phyloP scores from a whole-genome alignment of 257 asterid genomes.

The Ligustrum vulgare region DNA sequence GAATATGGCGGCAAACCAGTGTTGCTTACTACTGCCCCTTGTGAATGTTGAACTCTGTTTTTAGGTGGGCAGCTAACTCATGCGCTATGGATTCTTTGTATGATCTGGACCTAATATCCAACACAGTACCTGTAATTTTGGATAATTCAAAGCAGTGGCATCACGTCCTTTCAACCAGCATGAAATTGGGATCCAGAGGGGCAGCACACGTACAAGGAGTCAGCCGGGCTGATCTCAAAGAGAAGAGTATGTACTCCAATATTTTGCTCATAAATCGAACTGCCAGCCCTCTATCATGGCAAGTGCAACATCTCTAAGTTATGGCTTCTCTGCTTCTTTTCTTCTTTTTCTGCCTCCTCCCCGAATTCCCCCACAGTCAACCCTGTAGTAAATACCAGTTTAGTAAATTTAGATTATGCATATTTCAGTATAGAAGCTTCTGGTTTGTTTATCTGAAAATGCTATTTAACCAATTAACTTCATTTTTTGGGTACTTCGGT shows the following conservation, averaged over 20 bases:
- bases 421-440: neutral
- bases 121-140: slow-evolving; percentile 75
- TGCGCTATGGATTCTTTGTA: slow-evolving; percentile 82
- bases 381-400: neutral
- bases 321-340: slow-evolving; percentile 9
- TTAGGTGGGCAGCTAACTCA: slow-evolving; percentile 79
- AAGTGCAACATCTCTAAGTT: slow-evolving; percentile 28
- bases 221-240: slow-evolving; percentile 63
- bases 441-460: neutral
- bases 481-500: neutral
- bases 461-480: neutral
- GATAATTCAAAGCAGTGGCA: slow-evolving; percentile 89
- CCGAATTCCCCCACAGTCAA: neutral
- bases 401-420: neutral
- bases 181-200: slow-evolving; percentile 90
- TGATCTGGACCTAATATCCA: slow-evolving; percentile 73
- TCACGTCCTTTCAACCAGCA: slow-evolving; percentile 79
- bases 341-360: slow-evolving; percentile 9
- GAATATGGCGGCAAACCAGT: neutral
- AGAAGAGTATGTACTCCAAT: slow-evolving; percentile 52
- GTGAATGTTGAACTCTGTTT: slow-evolving; percentile 24
- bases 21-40: neutral
- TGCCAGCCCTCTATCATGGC: slow-evolving; percentile 93
- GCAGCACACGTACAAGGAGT: slow-evolving; percentile 79
- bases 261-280: slow-evolving; percentile 89